These are phyloP conservation scores for Gomphus sp. DNA, from an alignment of 1,284 basidiomycete genomes.

Conservation along the genomic window DNA sequence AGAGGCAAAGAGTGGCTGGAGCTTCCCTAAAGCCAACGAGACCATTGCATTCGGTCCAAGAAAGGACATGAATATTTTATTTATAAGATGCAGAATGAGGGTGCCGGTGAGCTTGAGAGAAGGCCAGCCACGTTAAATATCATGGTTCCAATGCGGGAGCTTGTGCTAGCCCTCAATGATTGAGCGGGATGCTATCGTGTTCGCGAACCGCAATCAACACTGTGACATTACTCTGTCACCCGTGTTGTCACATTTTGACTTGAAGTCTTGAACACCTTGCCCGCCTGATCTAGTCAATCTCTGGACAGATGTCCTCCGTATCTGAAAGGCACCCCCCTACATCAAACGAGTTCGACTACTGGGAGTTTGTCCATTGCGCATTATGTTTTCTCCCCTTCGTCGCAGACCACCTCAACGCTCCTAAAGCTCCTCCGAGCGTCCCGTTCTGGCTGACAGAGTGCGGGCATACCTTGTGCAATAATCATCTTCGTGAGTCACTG, in stretches of 20 bases:
- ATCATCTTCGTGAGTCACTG: slow-evolving; percentile 58
- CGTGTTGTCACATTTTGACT: neutral
- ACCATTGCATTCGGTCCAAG: no score
- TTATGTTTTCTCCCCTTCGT: slow-evolving; percentile 56
- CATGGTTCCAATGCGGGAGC: no score
- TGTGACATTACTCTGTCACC: neutral
- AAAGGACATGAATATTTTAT: no score
- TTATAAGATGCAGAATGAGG: no score
- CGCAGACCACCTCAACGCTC: slow-evolving; percentile 26
- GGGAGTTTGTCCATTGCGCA: slow-evolving; percentile 67
- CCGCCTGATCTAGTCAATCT: no score
- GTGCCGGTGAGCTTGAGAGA: no score
- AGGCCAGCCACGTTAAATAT: no score
- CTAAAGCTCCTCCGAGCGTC: slow-evolving; percentile 36
- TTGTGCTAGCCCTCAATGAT: no score
- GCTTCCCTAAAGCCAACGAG: no score
- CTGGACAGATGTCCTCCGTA: slow-evolving; percentile 27
- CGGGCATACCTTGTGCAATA: slow-evolving; percentile 73
- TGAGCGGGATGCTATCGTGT: no score
- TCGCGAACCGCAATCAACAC: no score
- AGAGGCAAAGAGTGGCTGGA: no score
- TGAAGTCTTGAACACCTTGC: neutral
- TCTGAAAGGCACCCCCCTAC: slow-evolving; percentile 14
- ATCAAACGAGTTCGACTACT: slow-evolving; percentile 45
- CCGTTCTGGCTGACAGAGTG: slow-evolving; percentile 83